Evolutionary conservation across 345 rosid genomes (phyloP).

Genomic region (Noccaea bulbosa): DNA sequence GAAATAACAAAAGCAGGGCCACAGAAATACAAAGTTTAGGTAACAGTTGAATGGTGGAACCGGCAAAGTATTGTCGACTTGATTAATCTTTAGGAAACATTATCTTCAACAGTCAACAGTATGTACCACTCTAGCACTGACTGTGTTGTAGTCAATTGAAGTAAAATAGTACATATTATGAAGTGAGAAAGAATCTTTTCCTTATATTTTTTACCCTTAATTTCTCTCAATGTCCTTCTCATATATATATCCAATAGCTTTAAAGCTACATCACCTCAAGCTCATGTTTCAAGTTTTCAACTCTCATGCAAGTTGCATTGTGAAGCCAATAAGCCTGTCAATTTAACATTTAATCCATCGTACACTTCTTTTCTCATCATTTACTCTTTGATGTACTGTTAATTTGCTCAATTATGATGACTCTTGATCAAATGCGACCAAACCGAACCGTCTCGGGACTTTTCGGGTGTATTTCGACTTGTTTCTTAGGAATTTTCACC

Average conservation of each 20-base stretch:
- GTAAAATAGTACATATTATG: background rate
- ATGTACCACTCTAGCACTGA: slow-evolving; percentile 37
- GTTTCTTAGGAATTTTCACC: slow-evolving; percentile 1
- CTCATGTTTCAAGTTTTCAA: slow-evolving; percentile 31
- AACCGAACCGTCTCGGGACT: background rate
- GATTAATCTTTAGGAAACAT: slow-evolving; percentile 29
- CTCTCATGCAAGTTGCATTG: slow-evolving; percentile 35
- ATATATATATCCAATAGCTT: slow-evolving; percentile 5
- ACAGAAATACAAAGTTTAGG: slow-evolving; percentile 16
- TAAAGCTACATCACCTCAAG: slow-evolving; percentile 20
- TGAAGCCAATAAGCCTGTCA: slow-evolving; percentile 30
- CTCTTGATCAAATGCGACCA: slow-evolving; percentile 20
- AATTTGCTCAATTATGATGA: slow-evolving; percentile 8
- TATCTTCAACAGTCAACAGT: slow-evolving; percentile 42
- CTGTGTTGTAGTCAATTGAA: slow-evolving; percentile 32
- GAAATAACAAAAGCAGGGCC: slow-evolving; percentile 28
- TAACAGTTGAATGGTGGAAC: slow-evolving; percentile 31
- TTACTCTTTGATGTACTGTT: slow-evolving; percentile 30
- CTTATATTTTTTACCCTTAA: slow-evolving; percentile 17
- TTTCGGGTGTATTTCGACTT: slow-evolving; percentile 20
- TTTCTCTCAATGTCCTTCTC: slow-evolving; percentile 32
- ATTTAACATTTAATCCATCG: slow-evolving; percentile 27
- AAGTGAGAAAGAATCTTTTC: slow-evolving; percentile 35
- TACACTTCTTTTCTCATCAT: slow-evolving; percentile 21
- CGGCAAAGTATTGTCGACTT: slow-evolving; percentile 24